These are phyloP conservation scores for Colletotrichum chrysophilum DNA, from an alignment of 2,329 filamentous ascomycete genomes.

Conservation along the genomic window DNA sequence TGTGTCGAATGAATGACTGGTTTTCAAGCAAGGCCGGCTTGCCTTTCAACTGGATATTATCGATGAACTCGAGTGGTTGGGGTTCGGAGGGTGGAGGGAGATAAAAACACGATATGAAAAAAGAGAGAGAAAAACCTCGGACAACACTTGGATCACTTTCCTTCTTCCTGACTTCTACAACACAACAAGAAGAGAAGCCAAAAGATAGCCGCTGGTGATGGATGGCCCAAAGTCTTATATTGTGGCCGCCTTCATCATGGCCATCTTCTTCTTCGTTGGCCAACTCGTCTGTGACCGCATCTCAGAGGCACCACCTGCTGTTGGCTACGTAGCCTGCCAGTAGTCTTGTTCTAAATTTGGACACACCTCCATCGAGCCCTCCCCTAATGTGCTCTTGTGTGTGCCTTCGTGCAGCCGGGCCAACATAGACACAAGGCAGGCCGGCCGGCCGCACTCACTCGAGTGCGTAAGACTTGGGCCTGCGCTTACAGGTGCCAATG, in stretches of 20 bases:
- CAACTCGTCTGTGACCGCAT: constrained; percentile 12
- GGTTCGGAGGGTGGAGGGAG: constrained; percentile 35
- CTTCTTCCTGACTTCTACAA: constrained; percentile 48
- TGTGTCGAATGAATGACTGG: constrained; percentile 50
- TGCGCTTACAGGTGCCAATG: constrained; percentile 57
- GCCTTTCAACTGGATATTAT: constrained; percentile 49
- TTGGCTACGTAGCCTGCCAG: constrained; percentile 16
- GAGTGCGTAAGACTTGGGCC: constrained; percentile 15
- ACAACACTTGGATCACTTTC: constrained; percentile 55
- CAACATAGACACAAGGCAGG: constrained; percentile 17
- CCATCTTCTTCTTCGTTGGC: constrained; percentile 28
- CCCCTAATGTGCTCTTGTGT: neutral
- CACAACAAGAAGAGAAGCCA: constrained; percentile 43
- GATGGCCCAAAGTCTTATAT: constrained; percentile 64
- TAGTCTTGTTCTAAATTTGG: constrained; percentile 24
- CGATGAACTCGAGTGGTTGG: constrained; percentile 19
- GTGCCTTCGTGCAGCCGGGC: neutral
- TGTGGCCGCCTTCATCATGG: constrained; percentile 49
- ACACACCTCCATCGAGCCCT: constrained; percentile 4
- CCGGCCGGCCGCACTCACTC: constrained; percentile 14
- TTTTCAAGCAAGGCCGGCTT: constrained; percentile 66
- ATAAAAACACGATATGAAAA: constrained; percentile 40
- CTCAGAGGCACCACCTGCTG: constrained; percentile 16
- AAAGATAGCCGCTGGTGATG: constrained; percentile 42
- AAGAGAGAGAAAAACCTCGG: constrained; percentile 46